Conservation (phyloP, 331 rosid species). For the Quercus phellos region DNA sequence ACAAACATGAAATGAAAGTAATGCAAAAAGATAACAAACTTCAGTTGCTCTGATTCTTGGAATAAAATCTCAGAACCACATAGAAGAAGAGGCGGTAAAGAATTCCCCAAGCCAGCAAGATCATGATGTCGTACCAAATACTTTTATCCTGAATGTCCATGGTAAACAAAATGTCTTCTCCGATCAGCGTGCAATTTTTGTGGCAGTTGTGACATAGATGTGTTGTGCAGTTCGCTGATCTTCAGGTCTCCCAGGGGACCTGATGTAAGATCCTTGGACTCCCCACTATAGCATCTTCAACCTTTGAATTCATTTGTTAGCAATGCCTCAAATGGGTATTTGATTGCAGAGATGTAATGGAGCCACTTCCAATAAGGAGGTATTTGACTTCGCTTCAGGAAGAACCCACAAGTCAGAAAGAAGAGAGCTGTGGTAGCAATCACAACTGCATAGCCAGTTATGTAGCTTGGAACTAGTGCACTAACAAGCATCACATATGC, state of each 20-base stretch:
- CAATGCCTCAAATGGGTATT: constrained; percentile 87
- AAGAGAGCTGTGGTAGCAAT: constrained; percentile 92
- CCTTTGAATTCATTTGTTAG: constrained; percentile 71
- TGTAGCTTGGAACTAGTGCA: constrained; percentile 85
- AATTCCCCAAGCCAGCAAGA: constrained; percentile 89
- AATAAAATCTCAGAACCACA: constrained; percentile 80
- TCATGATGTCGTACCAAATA: constrained; percentile 51
- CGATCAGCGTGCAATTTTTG: constrained; percentile 39
- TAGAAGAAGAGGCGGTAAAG: constrained; percentile 74
- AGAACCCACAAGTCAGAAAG: constrained; percentile 86
- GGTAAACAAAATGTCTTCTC: constrained; percentile 57
- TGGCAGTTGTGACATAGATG: background rate
- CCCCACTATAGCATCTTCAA: constrained; percentile 46
- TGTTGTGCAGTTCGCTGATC: constrained; percentile 26
- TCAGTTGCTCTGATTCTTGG: constrained; percentile 81
- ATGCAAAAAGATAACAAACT: background rate
- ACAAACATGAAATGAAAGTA: background rate
- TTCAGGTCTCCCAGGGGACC: constrained; percentile 61
- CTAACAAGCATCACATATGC: constrained; percentile 92
- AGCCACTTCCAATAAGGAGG: constrained; percentile 73
- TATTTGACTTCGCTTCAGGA: constrained; percentile 59
- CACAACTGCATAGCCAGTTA: constrained; percentile 86
- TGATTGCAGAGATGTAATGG: constrained; percentile 82
- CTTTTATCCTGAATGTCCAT: constrained; percentile 47
- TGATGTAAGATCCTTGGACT: constrained; percentile 42